phyloP scores from a whole-genome alignment of 2,329 filamentous ascomycete species.

The Periconia macrospinosa region DNA sequence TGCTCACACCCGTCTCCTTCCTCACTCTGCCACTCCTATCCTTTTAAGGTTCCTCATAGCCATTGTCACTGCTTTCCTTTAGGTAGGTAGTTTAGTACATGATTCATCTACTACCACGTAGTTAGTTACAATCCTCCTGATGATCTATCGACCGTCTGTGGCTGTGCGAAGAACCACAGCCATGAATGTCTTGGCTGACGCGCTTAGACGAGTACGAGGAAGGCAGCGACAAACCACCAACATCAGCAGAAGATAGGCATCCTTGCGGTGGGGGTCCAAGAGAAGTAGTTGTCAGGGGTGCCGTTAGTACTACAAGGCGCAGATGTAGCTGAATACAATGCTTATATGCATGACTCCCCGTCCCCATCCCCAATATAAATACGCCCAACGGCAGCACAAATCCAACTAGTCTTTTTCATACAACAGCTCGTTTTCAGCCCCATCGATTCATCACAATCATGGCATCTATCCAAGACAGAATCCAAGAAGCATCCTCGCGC shows the following conservation, averaged over 20 bases:
- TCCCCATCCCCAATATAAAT: not conserved
- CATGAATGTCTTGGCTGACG: too few relatives aligned
- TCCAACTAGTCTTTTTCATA: not conserved
- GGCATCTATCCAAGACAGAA: slow-evolving; percentile 25
- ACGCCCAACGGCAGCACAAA: too few relatives aligned
- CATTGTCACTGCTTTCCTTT: too few relatives aligned
- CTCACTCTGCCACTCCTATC: too few relatives aligned
- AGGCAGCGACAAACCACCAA: not conserved
- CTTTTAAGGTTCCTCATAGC: too few relatives aligned
- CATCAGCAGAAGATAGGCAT: too few relatives aligned
- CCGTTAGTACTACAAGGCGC: not conserved
- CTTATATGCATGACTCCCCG: too few relatives aligned
- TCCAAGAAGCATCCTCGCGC: slow-evolving; percentile 28
- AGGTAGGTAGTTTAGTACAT: too few relatives aligned
- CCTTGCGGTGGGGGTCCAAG: too few relatives aligned
- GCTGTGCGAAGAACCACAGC: not conserved
- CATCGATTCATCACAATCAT: slow-evolving; percentile 6
- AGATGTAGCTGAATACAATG: not conserved
- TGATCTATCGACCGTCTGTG: not conserved
- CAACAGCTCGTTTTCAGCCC: not conserved
- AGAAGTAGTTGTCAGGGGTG: too few relatives aligned
- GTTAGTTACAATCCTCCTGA: not conserved
- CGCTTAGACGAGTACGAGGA: not conserved
- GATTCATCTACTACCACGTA: too few relatives aligned
- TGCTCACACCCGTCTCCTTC: too few relatives aligned